Evolutionary conservation across 2,329 filamentous ascomycete species (phyloP), one percentile per base, ranked within the genome.

Genomic region (Penicillium janthinellum): DNA sequence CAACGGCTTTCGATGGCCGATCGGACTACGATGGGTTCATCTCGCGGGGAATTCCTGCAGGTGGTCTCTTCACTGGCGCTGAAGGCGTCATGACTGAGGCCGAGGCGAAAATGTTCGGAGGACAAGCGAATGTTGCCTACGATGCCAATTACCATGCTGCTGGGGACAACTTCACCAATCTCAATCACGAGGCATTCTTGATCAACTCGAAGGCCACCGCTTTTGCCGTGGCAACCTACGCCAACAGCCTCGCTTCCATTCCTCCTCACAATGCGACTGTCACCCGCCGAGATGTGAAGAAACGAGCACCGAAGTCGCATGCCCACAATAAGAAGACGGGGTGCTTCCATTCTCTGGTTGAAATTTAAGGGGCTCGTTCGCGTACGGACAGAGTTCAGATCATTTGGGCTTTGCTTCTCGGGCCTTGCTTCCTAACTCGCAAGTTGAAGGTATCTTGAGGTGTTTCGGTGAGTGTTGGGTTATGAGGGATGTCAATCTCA

Each of bases 21-120:
- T 91, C 88, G 63, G 91, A 95, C 75, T 94, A 94, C 68, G 89
- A 88, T 53, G 88, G 86, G 1, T 93, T 94, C 78, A 88, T 92
- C 68, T 82, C 85, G 38, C 82, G 85, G 57, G 88, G 88, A 3
- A 91, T 93, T 44, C 88, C 90, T 0, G 86, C 86, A 0, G 90
- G 90, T 25, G 90, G 90, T 34, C 86, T 93, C 61, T 89, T 90
- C 56, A 92, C 90, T 2, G 90, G 90, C 41, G 90, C 90, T 1
- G 90, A 93, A 75, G 88, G 84, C 12, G 74, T 90, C 77, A 93
- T 92, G 84, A 91, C 89, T 0, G 77, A 82, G 52, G 82, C 86
- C 37, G 88, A 93, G 71, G 84, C 77, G 2, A 79, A 77, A 42
- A 76, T 86, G 76, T 94, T 92, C 72, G 90, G 90, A n/a, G 90